Evolutionary conservation across 257 asterid genomes (phyloP).

Genomic region (Fraxinus quadrangulata): DNA sequence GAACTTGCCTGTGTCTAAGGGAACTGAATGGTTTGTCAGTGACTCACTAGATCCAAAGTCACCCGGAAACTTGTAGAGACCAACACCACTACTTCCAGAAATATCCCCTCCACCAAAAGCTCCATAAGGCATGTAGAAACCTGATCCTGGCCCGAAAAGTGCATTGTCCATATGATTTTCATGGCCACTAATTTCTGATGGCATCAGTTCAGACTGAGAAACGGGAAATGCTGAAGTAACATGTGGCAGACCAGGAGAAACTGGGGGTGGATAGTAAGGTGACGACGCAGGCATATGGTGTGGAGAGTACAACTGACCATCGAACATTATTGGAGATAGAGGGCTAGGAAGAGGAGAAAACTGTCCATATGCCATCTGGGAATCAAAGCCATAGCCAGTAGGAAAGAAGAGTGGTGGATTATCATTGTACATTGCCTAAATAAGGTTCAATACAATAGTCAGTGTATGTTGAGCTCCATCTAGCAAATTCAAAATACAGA

Average conservation of each 20-base stretch:
- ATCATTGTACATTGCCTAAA: constrained; percentile 92
- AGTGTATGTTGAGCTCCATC: constrained; percentile 21
- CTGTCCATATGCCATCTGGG: constrained; percentile 95
- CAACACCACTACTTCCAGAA: constrained; percentile 71
- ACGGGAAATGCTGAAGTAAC: constrained; percentile 62
- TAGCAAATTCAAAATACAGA: constrained; percentile 22
- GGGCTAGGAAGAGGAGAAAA: constrained; percentile 88
- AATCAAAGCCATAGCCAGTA: constrained; percentile 84
- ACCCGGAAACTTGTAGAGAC: constrained; percentile 74
- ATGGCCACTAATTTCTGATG: constrained; percentile 72
- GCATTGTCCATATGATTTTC: constrained; percentile 69
- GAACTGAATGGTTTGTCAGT: constrained; percentile 58
- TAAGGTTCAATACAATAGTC: constrained; percentile 31
- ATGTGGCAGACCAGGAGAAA: constrained; percentile 91
- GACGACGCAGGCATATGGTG: constrained; percentile 82
- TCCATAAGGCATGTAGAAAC: constrained; percentile 87
- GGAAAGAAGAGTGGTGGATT: constrained; percentile 70
- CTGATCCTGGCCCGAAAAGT: constrained; percentile 75
- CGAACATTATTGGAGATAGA: constrained; percentile 84
- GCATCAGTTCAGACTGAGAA: constrained; percentile 73
- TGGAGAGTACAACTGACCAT: constrained; percentile 91
- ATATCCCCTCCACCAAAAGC: constrained; percentile 79
- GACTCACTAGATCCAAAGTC: constrained; percentile 78
- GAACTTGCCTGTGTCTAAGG: constrained; percentile 74
- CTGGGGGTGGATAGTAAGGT: constrained; percentile 66